These are phyloP conservation scores for Yamadazyma diddensiae DNA, from an alignment of 1,139 yeast genomes.

Conservation along the genomic window DNA sequence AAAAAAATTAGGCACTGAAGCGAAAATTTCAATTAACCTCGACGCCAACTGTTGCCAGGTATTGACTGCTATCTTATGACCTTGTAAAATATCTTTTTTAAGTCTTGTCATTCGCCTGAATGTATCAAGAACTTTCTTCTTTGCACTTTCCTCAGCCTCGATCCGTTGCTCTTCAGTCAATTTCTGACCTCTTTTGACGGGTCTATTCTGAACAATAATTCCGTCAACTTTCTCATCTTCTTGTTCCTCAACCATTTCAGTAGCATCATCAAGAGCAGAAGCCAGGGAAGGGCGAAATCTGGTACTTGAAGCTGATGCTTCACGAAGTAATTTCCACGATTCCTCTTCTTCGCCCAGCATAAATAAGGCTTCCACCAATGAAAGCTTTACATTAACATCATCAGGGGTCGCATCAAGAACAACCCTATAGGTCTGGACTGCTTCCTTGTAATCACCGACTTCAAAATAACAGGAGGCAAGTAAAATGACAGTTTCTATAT, in stretches of 20 bases:
- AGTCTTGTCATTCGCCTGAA: constrained; percentile 61
- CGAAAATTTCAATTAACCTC: constrained; percentile 78
- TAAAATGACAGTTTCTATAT: constrained; percentile 46
- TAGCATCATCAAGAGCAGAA: not conserved
- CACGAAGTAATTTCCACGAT: constrained; percentile 57
- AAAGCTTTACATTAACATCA: constrained; percentile 70
- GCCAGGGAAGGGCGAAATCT: not conserved
- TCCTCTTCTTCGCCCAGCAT: constrained; percentile 64
- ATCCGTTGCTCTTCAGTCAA: constrained; percentile 55
- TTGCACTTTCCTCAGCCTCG: constrained; percentile 57
- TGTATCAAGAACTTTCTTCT: constrained; percentile 60
- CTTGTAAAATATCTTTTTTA: constrained; percentile 49
- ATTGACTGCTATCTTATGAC: constrained; percentile 60
- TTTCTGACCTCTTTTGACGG: constrained; percentile 22
- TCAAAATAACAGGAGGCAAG: constrained; percentile 80
- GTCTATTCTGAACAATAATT: constrained; percentile 26
- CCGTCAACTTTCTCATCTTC: not conserved
- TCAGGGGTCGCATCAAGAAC: constrained; percentile 58
- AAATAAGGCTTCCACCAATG: constrained; percentile 78
- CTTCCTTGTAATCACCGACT: constrained; percentile 65
- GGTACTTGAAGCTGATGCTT: constrained; percentile 28
- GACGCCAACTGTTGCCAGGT: constrained; percentile 87
- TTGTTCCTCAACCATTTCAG: too few species aligned
- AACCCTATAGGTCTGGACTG: constrained; percentile 60
- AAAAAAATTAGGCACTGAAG: constrained; percentile 72